phyloP scores from a whole-genome alignment of 208 protist genomes.

The Leishmania tarentolae region DNA sequence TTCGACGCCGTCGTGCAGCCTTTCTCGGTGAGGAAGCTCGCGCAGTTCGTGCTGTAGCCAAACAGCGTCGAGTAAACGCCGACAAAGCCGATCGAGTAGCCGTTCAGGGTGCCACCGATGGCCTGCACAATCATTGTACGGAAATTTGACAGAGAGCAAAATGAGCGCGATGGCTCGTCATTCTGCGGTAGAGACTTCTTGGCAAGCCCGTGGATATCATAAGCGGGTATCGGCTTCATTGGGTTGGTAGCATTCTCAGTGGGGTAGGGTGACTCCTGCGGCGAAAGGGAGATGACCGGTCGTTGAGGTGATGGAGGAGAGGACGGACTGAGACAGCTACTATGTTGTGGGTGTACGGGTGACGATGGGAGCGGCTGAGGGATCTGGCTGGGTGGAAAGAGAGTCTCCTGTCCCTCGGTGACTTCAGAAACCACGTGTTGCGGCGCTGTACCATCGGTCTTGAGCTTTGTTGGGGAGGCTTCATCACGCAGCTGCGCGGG shows the following conservation, averaged over 20 bases:
- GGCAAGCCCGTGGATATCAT: neutral
- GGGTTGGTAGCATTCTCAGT: neutral
- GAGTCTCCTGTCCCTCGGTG: neutral
- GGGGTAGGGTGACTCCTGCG: neutral
- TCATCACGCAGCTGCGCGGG: neutral
- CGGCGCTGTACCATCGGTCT: neutral
- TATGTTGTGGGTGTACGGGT: neutral
- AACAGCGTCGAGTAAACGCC: slow-evolving; percentile 68
- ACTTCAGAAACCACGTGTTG: neutral
- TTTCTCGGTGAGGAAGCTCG: slow-evolving; percentile 28
- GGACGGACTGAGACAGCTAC: neutral
- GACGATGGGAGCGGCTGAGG: neutral
- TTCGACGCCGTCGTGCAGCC: slow-evolving; percentile 52
- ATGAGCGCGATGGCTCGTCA: slow-evolving; percentile 4
- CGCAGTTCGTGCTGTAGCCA: slow-evolving; percentile 64
- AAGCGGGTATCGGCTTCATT: neutral
- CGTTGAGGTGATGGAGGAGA: neutral
- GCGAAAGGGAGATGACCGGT: neutral
- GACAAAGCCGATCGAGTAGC: slow-evolving; percentile 79
- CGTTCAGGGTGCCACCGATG: slow-evolving; percentile 56
- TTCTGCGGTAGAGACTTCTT: neutral
- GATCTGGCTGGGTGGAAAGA: neutral
- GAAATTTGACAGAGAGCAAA: slow-evolving; percentile 11
- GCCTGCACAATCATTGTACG: slow-evolving; percentile 33
- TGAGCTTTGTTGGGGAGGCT: neutral